Base-by-base conservation (phyloP, 1,284 basidiomycete species). In the Bjerkandera adusta region DNA sequence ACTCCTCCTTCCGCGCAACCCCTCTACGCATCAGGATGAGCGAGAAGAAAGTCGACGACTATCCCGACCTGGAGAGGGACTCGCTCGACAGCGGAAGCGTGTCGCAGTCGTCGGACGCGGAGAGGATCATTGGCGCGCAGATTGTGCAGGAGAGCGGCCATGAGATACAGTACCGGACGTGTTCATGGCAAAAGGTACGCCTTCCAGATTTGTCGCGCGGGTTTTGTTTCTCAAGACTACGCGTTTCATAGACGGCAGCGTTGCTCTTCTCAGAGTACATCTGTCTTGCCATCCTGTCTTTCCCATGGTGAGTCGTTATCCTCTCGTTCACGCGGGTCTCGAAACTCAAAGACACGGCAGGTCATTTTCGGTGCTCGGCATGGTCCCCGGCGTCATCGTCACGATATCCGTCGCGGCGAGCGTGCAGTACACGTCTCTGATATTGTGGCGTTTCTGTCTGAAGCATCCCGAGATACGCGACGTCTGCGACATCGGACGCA, bases 401-500 rank as follows among this genome's bases (percentile, higher is more conserved):
- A 76, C 74, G 0, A 41, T 76, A 12, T 58, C 65, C 12, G 67
- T 72, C 32, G 69, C 69, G 6, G 60, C 56, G 7, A 63, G 55
- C 16, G 61, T 69, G 36, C 56, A 67, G 21, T 73, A 72, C 52
- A 73, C 71, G 0, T 69, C 73, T 4, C 68, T 75, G 36, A 64
- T 77, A 18, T 68, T 81, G 6, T 79, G 76, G 73, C 63, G 68
- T 3, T 86, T 76, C 62, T 82, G 79, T 60, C 69, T 85, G 56
- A 68, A 67, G 49, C 73, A 85, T 50, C 82, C 82, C 0, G 72
- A 80, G 44, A 64, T 75, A 10, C 70, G 72, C n/a, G 77, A 84
- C 55, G 79, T 85, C 22, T 82, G 79, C 58, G 83, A 85, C 53
- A 78, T 85, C 25, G 81, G 80, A 2, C 69, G 70, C 24, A 67